Percentiles rank a stretch among this genome's conserved stretches.
phyloP scores from a whole-genome alignment of 164 flowering plant genomes.

The Euptelea pleiosperma region DNA sequence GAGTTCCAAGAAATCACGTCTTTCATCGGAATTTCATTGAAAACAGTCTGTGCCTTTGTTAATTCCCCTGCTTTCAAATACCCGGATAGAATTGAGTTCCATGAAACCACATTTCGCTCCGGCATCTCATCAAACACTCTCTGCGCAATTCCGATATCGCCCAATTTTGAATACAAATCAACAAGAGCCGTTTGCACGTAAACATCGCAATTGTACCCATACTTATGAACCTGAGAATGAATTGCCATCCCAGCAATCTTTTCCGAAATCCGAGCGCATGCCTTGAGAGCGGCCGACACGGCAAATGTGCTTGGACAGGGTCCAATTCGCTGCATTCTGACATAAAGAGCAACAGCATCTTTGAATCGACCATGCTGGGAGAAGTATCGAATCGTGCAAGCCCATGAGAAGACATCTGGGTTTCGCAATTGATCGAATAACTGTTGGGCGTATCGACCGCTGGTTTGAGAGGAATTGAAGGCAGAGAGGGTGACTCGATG shows the following conservation, averaged over 20 bases:
- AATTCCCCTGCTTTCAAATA: slow-evolving; percentile 33
- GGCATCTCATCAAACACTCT: slow-evolving; percentile 40
- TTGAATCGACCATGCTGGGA: slow-evolving; percentile 28
- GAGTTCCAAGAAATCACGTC: slow-evolving; percentile 45
- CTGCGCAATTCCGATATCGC: slow-evolving; percentile 29
- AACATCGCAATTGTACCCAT: slow-evolving; percentile 27
- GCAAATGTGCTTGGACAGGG: slow-evolving; percentile 23
- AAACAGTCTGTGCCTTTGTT: slow-evolving; percentile 21
- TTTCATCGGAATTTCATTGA: slow-evolving; percentile 33
- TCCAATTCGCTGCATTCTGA: slow-evolving; percentile 18
- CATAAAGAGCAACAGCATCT: slow-evolving; percentile 30
- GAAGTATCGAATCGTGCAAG: slow-evolving; percentile 23
- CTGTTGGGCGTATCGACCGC: slow-evolving; percentile 4
- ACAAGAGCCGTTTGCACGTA: slow-evolving; percentile 39
- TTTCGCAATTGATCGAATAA: slow-evolving; percentile 20
- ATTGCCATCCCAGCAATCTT: slow-evolving; percentile 21
- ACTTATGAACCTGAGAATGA: slow-evolving; percentile 32
- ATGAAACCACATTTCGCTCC: slow-evolving; percentile 36
- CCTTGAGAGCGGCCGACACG: slow-evolving; percentile 33
- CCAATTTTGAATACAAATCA: slow-evolving; percentile 36
- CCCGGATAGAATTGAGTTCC: slow-evolving; percentile 43
- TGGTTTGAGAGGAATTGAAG: slow-evolving; percentile 1
- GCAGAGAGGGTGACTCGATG: slow-evolving; percentile 8
- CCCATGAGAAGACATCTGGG: slow-evolving; percentile 21
- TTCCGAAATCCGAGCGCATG: slow-evolving; percentile 28